These are phyloP conservation scores for Emericellopsis cladophorae DNA, from an alignment of 2,329 filamentous ascomycete genomes.

Conservation along the genomic window DNA sequence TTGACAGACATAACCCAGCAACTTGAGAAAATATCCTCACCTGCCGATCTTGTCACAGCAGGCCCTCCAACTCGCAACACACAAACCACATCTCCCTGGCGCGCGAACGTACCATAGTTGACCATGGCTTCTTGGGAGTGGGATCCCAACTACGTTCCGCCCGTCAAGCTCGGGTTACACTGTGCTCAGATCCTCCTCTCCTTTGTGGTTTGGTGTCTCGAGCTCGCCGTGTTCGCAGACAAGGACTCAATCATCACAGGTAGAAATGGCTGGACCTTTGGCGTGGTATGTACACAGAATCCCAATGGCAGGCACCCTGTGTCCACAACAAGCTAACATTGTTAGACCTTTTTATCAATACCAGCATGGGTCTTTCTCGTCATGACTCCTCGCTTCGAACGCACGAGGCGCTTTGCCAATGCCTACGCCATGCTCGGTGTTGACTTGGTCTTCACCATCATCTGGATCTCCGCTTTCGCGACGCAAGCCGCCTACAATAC, in stretches of 20 bases:
- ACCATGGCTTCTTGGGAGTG: conserved; percentile 36
- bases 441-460: conserved; percentile 42
- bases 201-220: conserved; percentile 44
- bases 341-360: conserved; percentile 50
- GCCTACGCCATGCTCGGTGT: conserved; percentile 48
- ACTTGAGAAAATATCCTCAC: background rate
- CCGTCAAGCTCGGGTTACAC: conserved; percentile 45
- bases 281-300: conserved; percentile 33
- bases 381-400: conserved; percentile 50
- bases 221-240: conserved; percentile 44
- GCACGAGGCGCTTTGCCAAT: conserved; percentile 48
- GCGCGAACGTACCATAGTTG: background rate
- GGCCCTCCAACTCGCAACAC: background rate
- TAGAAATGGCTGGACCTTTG: conserved; percentile 51
- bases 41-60: background rate
- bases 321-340: background rate
- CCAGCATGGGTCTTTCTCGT: conserved; percentile 53
- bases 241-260: conserved; percentile 36
- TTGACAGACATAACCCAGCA: background rate
- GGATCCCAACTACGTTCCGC: conserved; percentile 40
- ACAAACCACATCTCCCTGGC: background rate
- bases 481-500: conserved; percentile 53
- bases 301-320: background rate
- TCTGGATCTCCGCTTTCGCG: conserved; percentile 57
- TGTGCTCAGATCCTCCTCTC: conserved; percentile 38